phyloP scores from a whole-genome alignment of 2,329 filamentous ascomycete genomes.

The Pestalotiopsis sp. region DNA sequence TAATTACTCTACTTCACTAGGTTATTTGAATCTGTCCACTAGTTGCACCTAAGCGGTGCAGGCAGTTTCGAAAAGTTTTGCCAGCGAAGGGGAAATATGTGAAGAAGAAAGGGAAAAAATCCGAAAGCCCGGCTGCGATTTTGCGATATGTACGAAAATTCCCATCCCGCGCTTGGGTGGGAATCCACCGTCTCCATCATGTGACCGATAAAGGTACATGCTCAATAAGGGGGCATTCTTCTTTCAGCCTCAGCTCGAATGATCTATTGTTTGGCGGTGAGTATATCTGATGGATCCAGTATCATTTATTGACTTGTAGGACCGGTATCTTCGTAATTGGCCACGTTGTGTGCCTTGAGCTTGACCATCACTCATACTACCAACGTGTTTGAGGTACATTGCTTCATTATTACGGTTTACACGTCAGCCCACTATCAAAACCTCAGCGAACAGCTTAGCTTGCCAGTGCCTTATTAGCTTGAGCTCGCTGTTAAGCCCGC shows the following conservation, averaged over 20 bases:
- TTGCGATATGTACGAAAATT: conserved; percentile 5
- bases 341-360: not conserved
- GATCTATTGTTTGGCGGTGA: not conserved
- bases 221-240: not conserved
- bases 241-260: not conserved
- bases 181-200: conserved; percentile 1
- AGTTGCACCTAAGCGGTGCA: conserved; percentile 33
- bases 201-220: not conserved
- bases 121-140: not conserved
- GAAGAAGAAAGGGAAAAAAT: conserved; percentile 35
- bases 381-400: conserved; percentile 6
- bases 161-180: not conserved
- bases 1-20: conserved; percentile 55
- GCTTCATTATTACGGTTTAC: not conserved
- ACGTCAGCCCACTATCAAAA: not conserved
- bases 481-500: conserved; percentile 2
- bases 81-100: conserved; percentile 52
- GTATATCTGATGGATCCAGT: not conserved
- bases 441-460: not conserved
- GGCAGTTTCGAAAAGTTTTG: conserved; percentile 34
- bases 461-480: not conserved
- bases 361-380: too few relatives aligned
- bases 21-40: conserved; percentile 46
- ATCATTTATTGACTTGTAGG: not conserved
- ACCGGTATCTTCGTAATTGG: not conserved